Evolutionary conservation across 2,329 filamentous ascomycete genomes (phyloP).

Genomic region (Bipolaris victoriae): DNA sequence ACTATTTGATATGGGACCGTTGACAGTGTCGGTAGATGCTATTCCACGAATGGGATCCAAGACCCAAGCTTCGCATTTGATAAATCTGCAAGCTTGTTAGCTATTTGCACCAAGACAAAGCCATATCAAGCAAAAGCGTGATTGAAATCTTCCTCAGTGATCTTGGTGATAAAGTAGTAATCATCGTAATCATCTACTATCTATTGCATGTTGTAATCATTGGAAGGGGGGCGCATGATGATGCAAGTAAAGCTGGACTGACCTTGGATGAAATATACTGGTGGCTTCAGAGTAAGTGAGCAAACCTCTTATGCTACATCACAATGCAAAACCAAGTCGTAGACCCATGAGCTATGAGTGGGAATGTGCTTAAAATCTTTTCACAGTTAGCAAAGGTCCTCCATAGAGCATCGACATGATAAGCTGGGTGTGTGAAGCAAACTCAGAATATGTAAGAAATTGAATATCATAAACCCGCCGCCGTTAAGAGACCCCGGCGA

Average conservation of each 20-base stretch:
- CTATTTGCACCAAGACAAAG: constrained; percentile 8
- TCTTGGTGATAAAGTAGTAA: constrained; percentile 68
- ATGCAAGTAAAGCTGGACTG: constrained; percentile 11
- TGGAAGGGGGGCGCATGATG: constrained; percentile 51
- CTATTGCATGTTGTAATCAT: constrained; percentile 72
- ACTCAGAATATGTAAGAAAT: constrained; percentile 99
- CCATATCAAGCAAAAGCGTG: constrained; percentile 18
- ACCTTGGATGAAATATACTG: constrained; percentile 14
- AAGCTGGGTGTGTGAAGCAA: constrained; percentile 18
- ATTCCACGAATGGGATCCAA: background rate
- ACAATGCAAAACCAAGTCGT: background rate
- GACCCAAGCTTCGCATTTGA: background rate
- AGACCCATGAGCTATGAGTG: background rate
- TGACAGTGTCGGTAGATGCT: background rate
- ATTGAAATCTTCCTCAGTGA: constrained; percentile 62
- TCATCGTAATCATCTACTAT: constrained; percentile 71
- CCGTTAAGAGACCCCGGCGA: constrained; percentile 89
- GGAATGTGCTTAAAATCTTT: constrained; percentile 3
- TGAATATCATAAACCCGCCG: constrained; percentile 80
- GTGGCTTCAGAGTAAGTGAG: background rate
- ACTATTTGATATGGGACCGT: background rate
- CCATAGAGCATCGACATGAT: background rate
- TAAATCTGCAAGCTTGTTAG: constrained; percentile 33
- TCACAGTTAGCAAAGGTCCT: constrained; percentile 5
- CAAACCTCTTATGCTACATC: too few relatives aligned